Evolutionary conservation across 331 rosid species (phyloP).

Genomic region (Malus hybrid): DNA sequence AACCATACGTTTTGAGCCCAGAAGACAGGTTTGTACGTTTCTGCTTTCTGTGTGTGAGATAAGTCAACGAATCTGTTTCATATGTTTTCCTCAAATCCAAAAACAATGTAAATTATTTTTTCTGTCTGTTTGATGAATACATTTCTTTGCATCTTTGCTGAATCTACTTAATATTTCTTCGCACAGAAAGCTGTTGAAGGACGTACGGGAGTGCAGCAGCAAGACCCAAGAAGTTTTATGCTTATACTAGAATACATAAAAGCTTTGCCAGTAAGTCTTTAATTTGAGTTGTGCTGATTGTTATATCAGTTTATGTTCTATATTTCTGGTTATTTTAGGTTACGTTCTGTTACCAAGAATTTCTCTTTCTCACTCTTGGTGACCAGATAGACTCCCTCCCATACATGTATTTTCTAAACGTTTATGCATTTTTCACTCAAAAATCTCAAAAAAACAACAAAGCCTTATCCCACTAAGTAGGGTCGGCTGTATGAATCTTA

Average conservation of each 20-base stretch:
- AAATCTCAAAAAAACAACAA: no score
- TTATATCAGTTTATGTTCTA: background rate
- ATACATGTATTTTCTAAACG: background rate
- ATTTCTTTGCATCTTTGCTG: conserved; percentile 7
- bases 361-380: background rate
- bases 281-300: background rate
- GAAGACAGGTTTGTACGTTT: conserved; percentile 71
- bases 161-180: conserved; percentile 27
- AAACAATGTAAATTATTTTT: no score
- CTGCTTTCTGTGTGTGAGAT: background rate
- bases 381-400: background rate
- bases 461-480: no score
- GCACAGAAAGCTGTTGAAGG: conserved; percentile 64
- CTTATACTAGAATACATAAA: conserved; percentile 86
- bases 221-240: conserved; percentile 89
- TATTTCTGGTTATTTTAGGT: background rate
- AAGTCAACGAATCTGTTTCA: background rate
- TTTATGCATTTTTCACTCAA: background rate
- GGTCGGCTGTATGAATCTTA: no score
- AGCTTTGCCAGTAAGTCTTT: conserved; percentile 82
- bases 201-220: conserved; percentile 41
- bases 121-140: background rate
- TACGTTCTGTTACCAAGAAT: background rate
- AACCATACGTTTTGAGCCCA: conserved; percentile 93
- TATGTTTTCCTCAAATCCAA: background rate